Evolutionary conservation across 352 stramenopile species (phyloP).

Genomic region (Globisporangium polare): DNA sequence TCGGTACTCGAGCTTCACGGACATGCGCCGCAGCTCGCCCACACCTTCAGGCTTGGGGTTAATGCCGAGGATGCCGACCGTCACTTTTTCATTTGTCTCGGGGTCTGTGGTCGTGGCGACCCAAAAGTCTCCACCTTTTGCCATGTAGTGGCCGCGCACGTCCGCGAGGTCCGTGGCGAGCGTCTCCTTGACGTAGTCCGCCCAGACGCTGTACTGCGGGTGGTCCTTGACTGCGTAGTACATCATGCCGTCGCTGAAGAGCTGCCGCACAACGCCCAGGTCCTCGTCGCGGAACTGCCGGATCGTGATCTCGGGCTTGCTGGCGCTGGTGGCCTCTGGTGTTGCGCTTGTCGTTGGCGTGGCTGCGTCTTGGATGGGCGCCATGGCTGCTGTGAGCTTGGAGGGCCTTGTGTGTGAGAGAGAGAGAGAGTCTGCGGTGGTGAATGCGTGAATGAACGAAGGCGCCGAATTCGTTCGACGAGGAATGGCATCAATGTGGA

Average conservation of each 20-base stretch:
- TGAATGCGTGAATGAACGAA: background rate
- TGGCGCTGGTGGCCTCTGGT: too few species aligned
- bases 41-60: conserved; percentile 1
- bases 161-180: conserved; percentile 8
- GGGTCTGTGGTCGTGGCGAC: conserved; percentile 1
- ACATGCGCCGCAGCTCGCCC: conserved; percentile 8
- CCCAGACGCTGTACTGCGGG: conserved; percentile 16
- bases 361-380: conserved; percentile 1
- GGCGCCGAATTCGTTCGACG: background rate
- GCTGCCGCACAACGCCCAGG: background rate
- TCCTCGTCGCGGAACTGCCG: conserved; percentile 4
- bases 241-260: conserved; percentile 19
- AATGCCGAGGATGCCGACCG: conserved; percentile 10
- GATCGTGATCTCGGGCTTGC: background rate
- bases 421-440: background rate
- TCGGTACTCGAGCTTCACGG: conserved; percentile 10
- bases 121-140: conserved; percentile 10
- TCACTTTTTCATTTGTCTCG: background rate
- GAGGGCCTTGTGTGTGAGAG: background rate
- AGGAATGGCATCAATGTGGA: background rate
- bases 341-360: too few species aligned
- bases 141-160: conserved; percentile 7
- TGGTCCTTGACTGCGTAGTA: conserved; percentile 9
- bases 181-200: conserved; percentile 3
- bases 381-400: background rate